Base-by-base conservation (phyloP, 2,329 filamentous ascomycete genomes). In the Diplocarpon rosae region DNA sequence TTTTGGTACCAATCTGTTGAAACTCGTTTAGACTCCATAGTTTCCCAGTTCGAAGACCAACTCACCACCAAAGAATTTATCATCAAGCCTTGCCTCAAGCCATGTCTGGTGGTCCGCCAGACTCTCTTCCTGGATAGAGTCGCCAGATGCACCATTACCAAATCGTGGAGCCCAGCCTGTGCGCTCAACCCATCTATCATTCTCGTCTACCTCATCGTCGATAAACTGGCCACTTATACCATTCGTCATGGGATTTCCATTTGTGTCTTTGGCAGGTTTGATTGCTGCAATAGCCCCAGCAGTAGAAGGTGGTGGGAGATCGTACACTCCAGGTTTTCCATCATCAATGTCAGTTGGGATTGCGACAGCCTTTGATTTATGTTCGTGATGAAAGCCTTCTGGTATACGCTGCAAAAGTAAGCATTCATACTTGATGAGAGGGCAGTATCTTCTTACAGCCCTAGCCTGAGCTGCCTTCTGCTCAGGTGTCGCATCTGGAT, bases 1-100 rank as follows among this genome's bases (percentile, higher is more conserved):
- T 98, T 98, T 65, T 98, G 89, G 64, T 96, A 98, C 92, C 92
- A 98, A 63, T 96, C 88, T 86, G 52, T 12, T n/a, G 33, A 5
- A 37, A 8, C 28, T 16, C 16, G 48, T 20, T 55, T 52, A 49
- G 48, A 46, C 12, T 2, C n/a, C 10, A 20, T 7, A 13, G 10
- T 34, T 16, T 3, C 10, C 42, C 27, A 33, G 11, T 9, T n/a
- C n/a, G 31, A 5, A 28, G 20, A 27, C 17, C 12, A 14, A 54
- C 73, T 56, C 66, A 85, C 83, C 85, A 61, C 92, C 92, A 62
- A 85, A 98, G 63, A 93, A 86, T 61, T 85, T 85, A 61, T 96
- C 89, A 34, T 90, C 79, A 30, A 98, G 66, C 63, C 81, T 82
- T 48, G 79, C 75, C 62, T 98, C 93, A 17, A 96, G 64, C 69